Percentiles rank a stretch among this genome's conserved stretches.
These are phyloP conservation scores for Ophiorrhiza pumila DNA, from an alignment of 257 asterid species.

Conservation along the genomic window DNA sequence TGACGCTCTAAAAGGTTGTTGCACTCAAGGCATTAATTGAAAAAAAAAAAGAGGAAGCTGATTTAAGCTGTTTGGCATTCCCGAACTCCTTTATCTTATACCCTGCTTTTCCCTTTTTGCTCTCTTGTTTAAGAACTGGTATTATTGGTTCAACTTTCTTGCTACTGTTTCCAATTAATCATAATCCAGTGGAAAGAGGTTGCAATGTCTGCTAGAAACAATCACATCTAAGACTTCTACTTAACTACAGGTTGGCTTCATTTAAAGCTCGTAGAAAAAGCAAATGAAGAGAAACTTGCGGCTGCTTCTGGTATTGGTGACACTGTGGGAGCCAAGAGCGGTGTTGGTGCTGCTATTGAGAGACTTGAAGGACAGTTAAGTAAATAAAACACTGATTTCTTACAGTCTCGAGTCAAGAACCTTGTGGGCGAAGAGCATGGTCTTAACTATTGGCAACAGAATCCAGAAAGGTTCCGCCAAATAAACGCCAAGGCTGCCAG, in stretches of 20 bases:
- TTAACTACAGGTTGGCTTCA: slow-evolving; percentile 81
- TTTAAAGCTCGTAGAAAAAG: slow-evolving; percentile 81
- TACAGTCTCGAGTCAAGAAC: neutral
- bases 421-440: neutral
- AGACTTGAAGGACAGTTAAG: slow-evolving; percentile 56
- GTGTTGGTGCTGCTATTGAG: slow-evolving; percentile 69
- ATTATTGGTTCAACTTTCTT: neutral
- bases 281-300: slow-evolving; percentile 57
- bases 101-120: neutral
- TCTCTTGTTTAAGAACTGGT: neutral
- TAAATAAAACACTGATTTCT: slow-evolving; percentile 29
- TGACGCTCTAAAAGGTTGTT: neutral
- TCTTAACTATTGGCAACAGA: neutral
- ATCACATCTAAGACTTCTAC: neutral
- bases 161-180: neutral
- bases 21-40: neutral
- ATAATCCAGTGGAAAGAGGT: neutral
- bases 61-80: neutral
- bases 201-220: neutral
- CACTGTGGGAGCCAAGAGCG: slow-evolving; percentile 35
- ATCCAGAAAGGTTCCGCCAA: neutral
- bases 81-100: neutral
- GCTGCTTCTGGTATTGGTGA: slow-evolving; percentile 29
- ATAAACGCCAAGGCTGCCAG: neutral
- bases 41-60: neutral